These are phyloP conservation scores for Penicillium sp. DNA, from an alignment of 2,329 filamentous ascomycete genomes.

Conservation along the genomic window DNA sequence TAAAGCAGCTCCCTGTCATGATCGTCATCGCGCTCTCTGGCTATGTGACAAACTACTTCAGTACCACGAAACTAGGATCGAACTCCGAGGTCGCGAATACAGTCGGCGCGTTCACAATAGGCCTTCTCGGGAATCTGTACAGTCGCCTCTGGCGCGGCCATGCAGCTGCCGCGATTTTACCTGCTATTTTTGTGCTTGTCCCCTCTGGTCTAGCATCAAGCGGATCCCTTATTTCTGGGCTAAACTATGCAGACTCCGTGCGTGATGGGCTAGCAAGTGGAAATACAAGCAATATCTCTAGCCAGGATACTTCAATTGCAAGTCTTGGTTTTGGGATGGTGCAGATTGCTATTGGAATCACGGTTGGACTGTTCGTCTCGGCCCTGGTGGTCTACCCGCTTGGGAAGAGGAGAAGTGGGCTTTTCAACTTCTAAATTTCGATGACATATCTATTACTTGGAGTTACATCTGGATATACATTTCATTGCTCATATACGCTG, in stretches of 20 bases:
- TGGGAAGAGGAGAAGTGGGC: slow-evolving; percentile 55
- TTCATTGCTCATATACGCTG: background rate
- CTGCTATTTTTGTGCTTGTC: slow-evolving; percentile 79
- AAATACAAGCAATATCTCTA: slow-evolving; percentile 14
- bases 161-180: slow-evolving; percentile 83
- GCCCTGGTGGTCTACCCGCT: slow-evolving; percentile 55
- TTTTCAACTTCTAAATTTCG: slow-evolving; percentile 50
- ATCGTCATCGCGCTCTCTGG: slow-evolving; percentile 74
- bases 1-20: slow-evolving; percentile 80
- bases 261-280: slow-evolving; percentile 39
- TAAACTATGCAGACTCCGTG: slow-evolving; percentile 59
- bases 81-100: slow-evolving; percentile 80
- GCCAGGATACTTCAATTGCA: slow-evolving; percentile 27
- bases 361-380: slow-evolving; percentile 54
- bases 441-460: background rate
- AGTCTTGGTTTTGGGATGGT: slow-evolving; percentile 55
- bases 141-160: slow-evolving; percentile 75
- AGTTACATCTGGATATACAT: background rate
- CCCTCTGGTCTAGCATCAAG: slow-evolving; percentile 65
- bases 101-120: slow-evolving; percentile 78
- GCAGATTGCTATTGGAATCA: slow-evolving; percentile 55
- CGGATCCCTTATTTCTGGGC: slow-evolving; percentile 63
- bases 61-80: slow-evolving; percentile 66
- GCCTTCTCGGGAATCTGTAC: slow-evolving; percentile 82
- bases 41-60: slow-evolving; percentile 79